These are phyloP conservation scores for Elsinoe ampelina DNA, from an alignment of 2,329 filamentous ascomycete genomes.

Conservation along the genomic window DNA sequence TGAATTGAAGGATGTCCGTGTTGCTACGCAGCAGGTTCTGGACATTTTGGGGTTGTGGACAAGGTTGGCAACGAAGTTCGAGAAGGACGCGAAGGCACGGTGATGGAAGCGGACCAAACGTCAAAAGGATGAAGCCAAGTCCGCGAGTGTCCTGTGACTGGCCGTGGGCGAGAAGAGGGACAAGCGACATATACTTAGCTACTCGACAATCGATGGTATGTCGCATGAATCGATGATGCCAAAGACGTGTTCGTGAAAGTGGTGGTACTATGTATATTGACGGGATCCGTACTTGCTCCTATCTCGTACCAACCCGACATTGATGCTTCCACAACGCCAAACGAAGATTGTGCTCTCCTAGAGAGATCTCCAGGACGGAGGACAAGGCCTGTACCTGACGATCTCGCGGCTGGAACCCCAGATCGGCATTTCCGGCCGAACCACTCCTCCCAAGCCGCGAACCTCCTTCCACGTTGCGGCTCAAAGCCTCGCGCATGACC, in stretches of 20 bases:
- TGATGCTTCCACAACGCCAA: too few relatives aligned
- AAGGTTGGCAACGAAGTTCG: background rate
- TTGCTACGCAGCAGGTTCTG: background rate
- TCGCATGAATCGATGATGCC: background rate
- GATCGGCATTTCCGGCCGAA: background rate
- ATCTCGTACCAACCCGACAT: too few relatives aligned
- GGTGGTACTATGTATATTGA: too few relatives aligned
- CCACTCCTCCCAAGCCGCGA: background rate
- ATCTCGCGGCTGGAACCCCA: background rate
- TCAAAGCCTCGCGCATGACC: slow-evolving; percentile 11
- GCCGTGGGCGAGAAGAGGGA: too few relatives aligned
- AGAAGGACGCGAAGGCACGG: too few relatives aligned
- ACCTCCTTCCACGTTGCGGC: background rate
- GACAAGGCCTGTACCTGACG: background rate
- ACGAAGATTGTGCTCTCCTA: too few relatives aligned
- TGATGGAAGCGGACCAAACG: too few relatives aligned
- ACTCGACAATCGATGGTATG: background rate
- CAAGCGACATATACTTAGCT: background rate
- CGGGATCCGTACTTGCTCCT: too few relatives aligned
- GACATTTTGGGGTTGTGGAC: background rate
- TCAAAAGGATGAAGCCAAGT: too few relatives aligned
- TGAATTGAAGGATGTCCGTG: background rate
- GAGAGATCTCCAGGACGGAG: too few relatives aligned
- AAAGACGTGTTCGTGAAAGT: background rate
- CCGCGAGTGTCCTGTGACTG: too few relatives aligned